Conservation (phyloP, 2,329 filamentous ascomycete species). For the Amauroascus niger region DNA sequence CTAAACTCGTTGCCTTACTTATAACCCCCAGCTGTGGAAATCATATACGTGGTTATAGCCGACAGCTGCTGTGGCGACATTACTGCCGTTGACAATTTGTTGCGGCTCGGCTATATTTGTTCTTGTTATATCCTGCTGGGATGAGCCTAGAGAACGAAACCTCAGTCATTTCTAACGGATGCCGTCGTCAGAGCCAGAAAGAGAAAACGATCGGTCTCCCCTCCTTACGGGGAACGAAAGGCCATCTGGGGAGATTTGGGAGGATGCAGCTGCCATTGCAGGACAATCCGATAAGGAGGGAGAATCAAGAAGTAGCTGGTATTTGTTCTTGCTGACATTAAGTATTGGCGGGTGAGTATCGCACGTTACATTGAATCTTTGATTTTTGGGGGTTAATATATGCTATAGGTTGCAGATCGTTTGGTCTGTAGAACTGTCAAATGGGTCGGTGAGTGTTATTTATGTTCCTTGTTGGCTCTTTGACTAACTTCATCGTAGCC, state of each 20-base stretch:
- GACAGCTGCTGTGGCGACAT: neutral
- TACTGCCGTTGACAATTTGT: neutral
- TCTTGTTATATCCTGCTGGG: neutral
- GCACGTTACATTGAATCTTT: neutral
- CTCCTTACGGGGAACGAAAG: slow-evolving; percentile 17
- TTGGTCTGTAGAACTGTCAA: slow-evolving; percentile 90
- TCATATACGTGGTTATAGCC: neutral
- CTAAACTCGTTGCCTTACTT: too few species aligned
- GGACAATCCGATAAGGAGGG: slow-evolving; percentile 45
- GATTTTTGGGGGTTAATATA: neutral
- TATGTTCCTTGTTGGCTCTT: neutral
- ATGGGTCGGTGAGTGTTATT: slow-evolving; percentile 57
- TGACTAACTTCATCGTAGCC: slow-evolving; percentile 36
- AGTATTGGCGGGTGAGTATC: slow-evolving; percentile 60
- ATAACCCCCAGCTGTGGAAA: neutral
- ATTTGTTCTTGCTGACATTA: slow-evolving; percentile 75
- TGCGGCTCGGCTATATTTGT: neutral
- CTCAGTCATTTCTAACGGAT: neutral
- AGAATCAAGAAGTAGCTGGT: slow-evolving; percentile 65
- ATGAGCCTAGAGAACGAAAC: neutral
- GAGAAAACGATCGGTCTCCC: slow-evolving; percentile 16
- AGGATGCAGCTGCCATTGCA: slow-evolving; percentile 18
- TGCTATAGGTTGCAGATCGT: slow-evolving; percentile 66
- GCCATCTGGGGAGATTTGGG: slow-evolving; percentile 17
- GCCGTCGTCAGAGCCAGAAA: slow-evolving; percentile 9